A percentile compares a stretch with the other conserved stretches of the same genome.
Evolutionary conservation across 306 rosid genomes (phyloP).

Genomic region (Trifolium fragiferum): DNA sequence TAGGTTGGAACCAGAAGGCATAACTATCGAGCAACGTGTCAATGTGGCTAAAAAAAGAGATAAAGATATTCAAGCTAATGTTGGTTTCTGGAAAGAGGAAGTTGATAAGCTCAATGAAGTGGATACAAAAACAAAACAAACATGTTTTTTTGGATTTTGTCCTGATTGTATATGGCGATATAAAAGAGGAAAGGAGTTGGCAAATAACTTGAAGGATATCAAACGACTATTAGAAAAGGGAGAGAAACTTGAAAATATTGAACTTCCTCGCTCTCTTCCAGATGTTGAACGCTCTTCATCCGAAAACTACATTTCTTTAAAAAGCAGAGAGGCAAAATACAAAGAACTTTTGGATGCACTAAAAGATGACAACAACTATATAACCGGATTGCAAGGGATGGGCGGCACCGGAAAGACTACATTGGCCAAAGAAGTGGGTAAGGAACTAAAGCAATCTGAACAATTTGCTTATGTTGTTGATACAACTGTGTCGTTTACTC

Average conservation of each 20-base stretch:
- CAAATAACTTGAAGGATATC: not conserved
- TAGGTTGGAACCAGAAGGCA: not conserved
- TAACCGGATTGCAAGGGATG: constrained; percentile 18
- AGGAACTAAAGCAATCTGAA: not conserved
- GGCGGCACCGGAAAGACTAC: constrained; percentile 38
- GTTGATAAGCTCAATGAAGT: not conserved
- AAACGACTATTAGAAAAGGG: not conserved
- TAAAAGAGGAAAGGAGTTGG: constrained; percentile 2
- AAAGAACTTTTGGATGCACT: not conserved
- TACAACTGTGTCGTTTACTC: not conserved
- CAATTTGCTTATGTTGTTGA: not conserved
- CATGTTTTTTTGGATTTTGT: constrained; percentile 10
- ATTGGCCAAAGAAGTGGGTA: constrained; percentile 19
- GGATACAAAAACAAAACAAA: not conserved
- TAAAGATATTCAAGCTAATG: not conserved
- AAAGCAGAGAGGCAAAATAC: not conserved
- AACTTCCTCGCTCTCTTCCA: not conserved
- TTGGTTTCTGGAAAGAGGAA: not conserved
- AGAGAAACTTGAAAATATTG: not conserved
- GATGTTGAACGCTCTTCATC: not conserved
- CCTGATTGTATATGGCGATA: constrained; percentile 13
- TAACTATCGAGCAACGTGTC: not conserved
- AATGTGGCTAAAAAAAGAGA: not conserved
- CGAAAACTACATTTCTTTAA: not conserved
- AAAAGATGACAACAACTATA: not conserved